Base-by-base conservation (phyloP, 495 filamentous ascomycete species). In the Lasiosphaeriaceae sp. region DNA sequence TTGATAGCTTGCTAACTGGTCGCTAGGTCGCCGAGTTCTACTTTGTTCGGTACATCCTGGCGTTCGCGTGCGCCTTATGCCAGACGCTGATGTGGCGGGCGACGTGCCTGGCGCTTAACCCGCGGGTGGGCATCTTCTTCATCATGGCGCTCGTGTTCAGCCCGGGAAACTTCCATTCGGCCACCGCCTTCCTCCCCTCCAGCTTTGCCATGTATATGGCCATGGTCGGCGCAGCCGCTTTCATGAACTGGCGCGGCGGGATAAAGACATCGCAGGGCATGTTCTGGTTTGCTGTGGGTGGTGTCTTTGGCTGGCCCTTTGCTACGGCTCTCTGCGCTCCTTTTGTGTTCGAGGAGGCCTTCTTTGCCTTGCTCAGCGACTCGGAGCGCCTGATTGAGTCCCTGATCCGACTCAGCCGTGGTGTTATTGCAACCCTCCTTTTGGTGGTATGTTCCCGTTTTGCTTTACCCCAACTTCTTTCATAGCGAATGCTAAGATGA, bases 121-220 rank as follows among this genome's bases (percentile, higher is more conserved):
- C 86, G 14, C 79, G 90, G 53, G 88, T 97, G 45, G 95, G 89
- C 16, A 73, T 93, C 31, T 78, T 95, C 60, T 97, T 93, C 74
- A 70, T 96, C 49, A 74, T 91, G 64, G 80, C 87, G 44, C 82
- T 88, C 58, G 74, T 86, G 41, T 85, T 84, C 62, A 93, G 86
- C 61, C 87, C 95, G 0, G 95, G 95, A 29, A 96, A 96, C 80
- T 97, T 96, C 69, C 90, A 96, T 73, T 84, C 94, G 1, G 90
- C 92, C 22, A 78, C 85, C 11, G 83, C 92, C 24, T 97, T 89
- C 67, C 82, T 99, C 7, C 95, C 95, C 2, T 95, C 90, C 17
- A 96, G 90, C 61, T 97, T 97, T 66, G 90, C 94, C 41, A 99
- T 97, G 95, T 96, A 96, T 67, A 90, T 84, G 45, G 85, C 85